Conservation (phyloP, 2,329 filamentous ascomycete species). For the Plectosphaerella plurivora region DNA sequence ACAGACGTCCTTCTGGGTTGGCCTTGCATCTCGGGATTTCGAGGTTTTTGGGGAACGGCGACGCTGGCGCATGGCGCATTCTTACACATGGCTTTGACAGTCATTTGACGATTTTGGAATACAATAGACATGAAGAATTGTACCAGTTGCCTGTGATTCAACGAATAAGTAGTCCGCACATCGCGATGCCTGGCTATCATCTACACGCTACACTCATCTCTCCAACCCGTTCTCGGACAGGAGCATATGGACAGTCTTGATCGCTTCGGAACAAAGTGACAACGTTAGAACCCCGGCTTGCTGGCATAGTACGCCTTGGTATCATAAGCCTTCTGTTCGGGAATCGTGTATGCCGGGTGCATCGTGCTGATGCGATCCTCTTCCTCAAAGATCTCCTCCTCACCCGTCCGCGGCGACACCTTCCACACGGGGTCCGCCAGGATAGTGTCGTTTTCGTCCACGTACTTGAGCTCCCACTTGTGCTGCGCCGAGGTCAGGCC, state of each 20-base stretch:
- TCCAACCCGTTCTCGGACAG: too few species aligned
- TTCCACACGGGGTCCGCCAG: constrained; percentile 37
- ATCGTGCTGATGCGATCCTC: constrained; percentile 64
- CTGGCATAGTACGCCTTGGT: constrained; percentile 62
- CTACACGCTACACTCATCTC: too few species aligned
- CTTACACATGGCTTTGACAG: too few species aligned
- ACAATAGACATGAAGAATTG: too few species aligned
- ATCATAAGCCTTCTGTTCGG: constrained; percentile 61
- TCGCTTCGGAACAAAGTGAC: background rate
- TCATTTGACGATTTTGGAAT: too few species aligned
- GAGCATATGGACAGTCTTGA: background rate
- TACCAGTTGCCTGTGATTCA: too few species aligned
- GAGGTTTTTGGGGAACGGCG: too few species aligned
- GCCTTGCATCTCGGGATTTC: too few species aligned
- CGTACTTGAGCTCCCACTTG: constrained; percentile 43
- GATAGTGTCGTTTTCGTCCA: constrained; percentile 22
- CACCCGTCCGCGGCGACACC: constrained; percentile 42
- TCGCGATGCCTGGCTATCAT: too few species aligned
- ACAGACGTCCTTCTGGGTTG: too few species aligned
- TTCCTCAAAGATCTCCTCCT: constrained; percentile 63
- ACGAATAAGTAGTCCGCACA: too few species aligned
- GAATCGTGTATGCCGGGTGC: constrained; percentile 84
- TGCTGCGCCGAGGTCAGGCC: constrained; percentile 82
- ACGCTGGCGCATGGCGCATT: too few species aligned
- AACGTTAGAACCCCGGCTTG: constrained; percentile 48